Evolutionary conservation across 148 eudicot species (phyloP).

Genomic region (Rhododendron mucronatum): DNA sequence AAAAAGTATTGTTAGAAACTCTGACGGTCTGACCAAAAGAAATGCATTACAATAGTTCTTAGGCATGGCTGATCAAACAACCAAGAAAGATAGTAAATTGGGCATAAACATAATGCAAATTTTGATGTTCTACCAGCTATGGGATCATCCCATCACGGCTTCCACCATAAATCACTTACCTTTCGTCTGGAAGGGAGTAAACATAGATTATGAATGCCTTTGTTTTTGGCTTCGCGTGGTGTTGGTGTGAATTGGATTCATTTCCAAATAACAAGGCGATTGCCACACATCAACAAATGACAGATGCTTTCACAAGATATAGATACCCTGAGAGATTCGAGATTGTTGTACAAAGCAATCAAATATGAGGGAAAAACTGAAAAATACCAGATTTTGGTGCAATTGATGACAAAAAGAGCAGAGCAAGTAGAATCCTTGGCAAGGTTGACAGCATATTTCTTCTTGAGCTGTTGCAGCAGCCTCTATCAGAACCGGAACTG

Average conservation of each 20-base stretch:
- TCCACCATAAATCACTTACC: neutral
- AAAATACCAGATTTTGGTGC: slow-evolving; percentile 30
- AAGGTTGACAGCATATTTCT: slow-evolving; percentile 9
- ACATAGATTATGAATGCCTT: neutral
- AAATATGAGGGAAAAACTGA: neutral
- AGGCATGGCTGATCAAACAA: neutral
- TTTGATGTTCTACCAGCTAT: neutral
- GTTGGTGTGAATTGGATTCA: neutral
- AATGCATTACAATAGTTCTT: neutral
- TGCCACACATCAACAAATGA: neutral
- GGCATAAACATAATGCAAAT: neutral
- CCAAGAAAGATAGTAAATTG: neutral
- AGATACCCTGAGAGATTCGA: neutral
- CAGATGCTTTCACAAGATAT: neutral
- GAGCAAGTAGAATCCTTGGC: slow-evolving; percentile 20
- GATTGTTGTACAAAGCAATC: neutral
- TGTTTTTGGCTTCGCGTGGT: neutral
- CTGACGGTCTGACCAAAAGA: neutral
- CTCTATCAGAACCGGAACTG: neutral
- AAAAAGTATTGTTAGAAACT: neutral
- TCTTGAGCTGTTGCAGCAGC: slow-evolving; percentile 9
- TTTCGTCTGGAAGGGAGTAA: neutral
- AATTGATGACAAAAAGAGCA: slow-evolving; percentile 20
- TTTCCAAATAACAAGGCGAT: neutral
- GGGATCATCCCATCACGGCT: neutral